phyloP scores from a whole-genome alignment of 2,329 filamentous ascomycete genomes.

The Fusarium verticillioides region DNA sequence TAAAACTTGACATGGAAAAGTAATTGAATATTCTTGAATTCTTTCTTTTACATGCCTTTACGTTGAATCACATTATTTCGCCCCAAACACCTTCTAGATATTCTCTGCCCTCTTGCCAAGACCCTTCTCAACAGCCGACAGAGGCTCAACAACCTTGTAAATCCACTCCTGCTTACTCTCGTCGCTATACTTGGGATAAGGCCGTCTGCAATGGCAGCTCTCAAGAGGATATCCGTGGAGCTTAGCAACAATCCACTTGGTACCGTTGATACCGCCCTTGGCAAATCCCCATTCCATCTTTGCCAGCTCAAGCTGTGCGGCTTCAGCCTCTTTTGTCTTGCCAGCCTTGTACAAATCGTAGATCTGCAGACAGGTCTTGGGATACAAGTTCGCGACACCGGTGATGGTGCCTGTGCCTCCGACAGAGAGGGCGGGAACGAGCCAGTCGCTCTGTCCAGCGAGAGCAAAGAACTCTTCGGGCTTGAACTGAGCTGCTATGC shows the following conservation, averaged over 20 bases:
- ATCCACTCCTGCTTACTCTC: slow-evolving; percentile 50
- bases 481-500: slow-evolving; percentile 63
- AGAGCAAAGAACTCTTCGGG: slow-evolving; percentile 70
- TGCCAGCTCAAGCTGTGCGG: slow-evolving; percentile 62
- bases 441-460: slow-evolving; percentile 79
- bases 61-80: background rate
- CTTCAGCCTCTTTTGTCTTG: slow-evolving; percentile 59
- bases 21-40: background rate
- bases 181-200: slow-evolving; percentile 62
- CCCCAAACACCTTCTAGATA: background rate
- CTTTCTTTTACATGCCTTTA: background rate
- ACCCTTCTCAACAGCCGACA: slow-evolving; percentile 36
- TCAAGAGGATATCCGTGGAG: slow-evolving; percentile 61
- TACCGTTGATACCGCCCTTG: slow-evolving; percentile 69
- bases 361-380: slow-evolving; percentile 64
- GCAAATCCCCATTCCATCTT: slow-evolving; percentile 66
- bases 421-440: slow-evolving; percentile 68
- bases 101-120: slow-evolving; percentile 34
- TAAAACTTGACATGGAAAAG: too few relatives aligned
- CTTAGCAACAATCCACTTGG: slow-evolving; percentile 68
- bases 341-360: slow-evolving; percentile 61
- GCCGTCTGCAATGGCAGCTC: slow-evolving; percentile 63
- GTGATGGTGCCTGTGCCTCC: slow-evolving; percentile 71
- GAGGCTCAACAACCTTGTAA: slow-evolving; percentile 41
- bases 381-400: slow-evolving; percentile 71